phyloP scores from a whole-genome alignment of 768 basidiomycete genomes.

The Pulveroboletus sp. region DNA sequence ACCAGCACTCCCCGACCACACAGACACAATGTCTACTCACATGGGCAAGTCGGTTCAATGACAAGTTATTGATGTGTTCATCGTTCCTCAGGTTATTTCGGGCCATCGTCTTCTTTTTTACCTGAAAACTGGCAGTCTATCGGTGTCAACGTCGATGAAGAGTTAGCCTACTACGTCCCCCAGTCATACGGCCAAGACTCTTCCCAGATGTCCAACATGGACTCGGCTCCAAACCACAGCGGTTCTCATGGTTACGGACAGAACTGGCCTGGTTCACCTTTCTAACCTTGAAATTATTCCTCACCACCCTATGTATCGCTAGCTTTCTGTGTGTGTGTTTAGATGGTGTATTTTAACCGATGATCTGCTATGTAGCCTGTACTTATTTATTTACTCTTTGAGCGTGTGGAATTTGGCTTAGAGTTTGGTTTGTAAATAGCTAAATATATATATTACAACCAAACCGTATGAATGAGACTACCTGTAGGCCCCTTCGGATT shows the following conservation, averaged over 20 bases:
- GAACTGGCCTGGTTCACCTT: background rate
- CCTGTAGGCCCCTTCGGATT: too few species aligned
- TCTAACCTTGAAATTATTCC: background rate
- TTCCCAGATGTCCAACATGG: background rate
- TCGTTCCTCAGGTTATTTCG: conserved; percentile 1
- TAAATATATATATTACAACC: too few species aligned
- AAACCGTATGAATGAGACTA: too few species aligned
- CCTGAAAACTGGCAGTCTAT: background rate
- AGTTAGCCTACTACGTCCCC: background rate
- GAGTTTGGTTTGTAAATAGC: too few species aligned
- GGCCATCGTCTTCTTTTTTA: background rate
- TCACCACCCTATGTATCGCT: background rate
- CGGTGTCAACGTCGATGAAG: background rate
- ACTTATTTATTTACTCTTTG: too few species aligned
- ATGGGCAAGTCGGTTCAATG: conserved; percentile 6
- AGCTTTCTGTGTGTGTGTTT: background rate
- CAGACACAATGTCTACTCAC: background rate
- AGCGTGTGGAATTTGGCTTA: too few species aligned
- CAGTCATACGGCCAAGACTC: conserved; percentile 1
- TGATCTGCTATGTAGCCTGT: too few species aligned
- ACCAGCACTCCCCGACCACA: background rate
- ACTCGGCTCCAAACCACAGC: background rate
- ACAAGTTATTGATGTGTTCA: background rate
- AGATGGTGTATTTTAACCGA: too few species aligned
- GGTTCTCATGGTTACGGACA: background rate